Base-by-base conservation (phyloP, 176 grass and related monocot species). In the Musa acuminata region DNA sequence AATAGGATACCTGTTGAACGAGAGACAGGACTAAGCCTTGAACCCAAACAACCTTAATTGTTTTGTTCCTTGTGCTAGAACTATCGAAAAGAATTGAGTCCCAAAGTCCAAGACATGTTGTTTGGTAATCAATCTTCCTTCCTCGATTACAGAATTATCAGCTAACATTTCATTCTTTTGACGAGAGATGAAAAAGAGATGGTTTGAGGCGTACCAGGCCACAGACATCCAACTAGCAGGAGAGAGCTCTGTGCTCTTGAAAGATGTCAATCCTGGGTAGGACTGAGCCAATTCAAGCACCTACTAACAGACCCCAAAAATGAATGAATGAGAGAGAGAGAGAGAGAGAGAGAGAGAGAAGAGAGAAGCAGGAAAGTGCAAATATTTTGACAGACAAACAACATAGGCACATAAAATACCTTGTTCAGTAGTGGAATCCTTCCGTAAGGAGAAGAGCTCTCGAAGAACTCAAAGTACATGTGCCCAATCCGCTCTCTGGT, bases 171-270 rank as follows among this genome's bases (percentile, higher is more conserved):
- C 20, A 62, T 62, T 62, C 14, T n/a, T 51, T 17, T n/a, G 8
- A 3, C 13, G 17, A 2, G 11, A 19, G 13, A 55, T 10, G 48
- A n/a, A n/a, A 48, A 59, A 16, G 55, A 75, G 29, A 10, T 20
- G 24, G 16, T 19, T 60, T 78, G 55, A 69, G 67, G n/a, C 84
- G 35, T 97, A 97, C 93, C 93, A 97, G 58, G 90, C 83, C 67
- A 99, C 91, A 20, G 95, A 87, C 91, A 99, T 89, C 95, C 95
- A 99, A 79, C 95, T 99, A 49, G 79, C 84, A 43, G 91, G 84
- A 0, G 95, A 89, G 78, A 99, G 90, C 54, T 91, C 88, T 9
- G 66, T 13, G 67, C 95, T 99, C 76, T 82, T 99, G 25, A 91
- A 71, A 1, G 75, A 84, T 23, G 75, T 83, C 82, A 99, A 84